These are phyloP conservation scores for Neurospora discreta DNA, from an alignment of 495 filamentous ascomycete species.

Conservation along the genomic window DNA sequence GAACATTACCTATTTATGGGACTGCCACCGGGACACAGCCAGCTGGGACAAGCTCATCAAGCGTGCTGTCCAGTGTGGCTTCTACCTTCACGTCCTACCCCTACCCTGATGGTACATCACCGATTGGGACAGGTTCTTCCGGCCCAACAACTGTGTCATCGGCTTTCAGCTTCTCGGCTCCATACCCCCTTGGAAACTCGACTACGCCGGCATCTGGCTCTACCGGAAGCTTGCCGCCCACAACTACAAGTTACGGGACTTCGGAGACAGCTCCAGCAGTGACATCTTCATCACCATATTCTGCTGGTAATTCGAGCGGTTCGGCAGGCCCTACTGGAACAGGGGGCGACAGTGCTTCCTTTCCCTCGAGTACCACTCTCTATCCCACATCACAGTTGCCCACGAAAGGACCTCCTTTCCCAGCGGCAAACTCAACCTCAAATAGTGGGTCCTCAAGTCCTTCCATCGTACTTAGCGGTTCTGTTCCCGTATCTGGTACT, in stretches of 20 bases:
- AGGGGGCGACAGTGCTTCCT: neutral
- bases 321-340: neutral
- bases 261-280: neutral
- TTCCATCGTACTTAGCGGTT: neutral
- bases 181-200: constrained; percentile 4
- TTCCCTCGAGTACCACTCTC: neutral
- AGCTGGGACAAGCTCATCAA: neutral
- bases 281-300: neutral
- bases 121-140: neutral
- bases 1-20: neutral
- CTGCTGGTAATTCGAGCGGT: neutral
- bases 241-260: neutral
- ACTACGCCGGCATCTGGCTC: neutral
- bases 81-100: neutral
- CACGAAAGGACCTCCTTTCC: constrained; percentile 3
- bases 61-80: neutral
- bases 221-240: neutral
- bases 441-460: neutral
- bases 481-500: neutral
- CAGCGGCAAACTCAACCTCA: constrained; percentile 4
- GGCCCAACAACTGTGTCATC: neutral
- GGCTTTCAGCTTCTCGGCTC: neutral
- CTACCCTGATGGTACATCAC: neutral
- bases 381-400: neutral
- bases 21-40: neutral